phyloP scores from a whole-genome alignment of 345 rosid genomes.

The Gossypium longicalyx region DNA sequence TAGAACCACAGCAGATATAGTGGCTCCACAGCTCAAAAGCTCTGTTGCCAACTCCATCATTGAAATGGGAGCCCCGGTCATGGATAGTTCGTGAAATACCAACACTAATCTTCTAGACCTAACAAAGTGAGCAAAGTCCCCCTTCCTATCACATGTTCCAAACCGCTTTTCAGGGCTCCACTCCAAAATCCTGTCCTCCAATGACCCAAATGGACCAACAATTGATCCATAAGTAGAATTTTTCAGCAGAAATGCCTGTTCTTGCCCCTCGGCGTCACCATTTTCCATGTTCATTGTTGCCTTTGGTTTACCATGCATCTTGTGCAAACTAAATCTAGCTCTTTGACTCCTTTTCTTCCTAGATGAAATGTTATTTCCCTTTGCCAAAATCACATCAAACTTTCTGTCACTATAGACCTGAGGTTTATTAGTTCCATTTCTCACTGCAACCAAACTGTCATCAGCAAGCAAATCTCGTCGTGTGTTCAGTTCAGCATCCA shows the following conservation, averaged over 20 bases:
- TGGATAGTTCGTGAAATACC: conserved; percentile 89
- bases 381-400: conserved; percentile 50
- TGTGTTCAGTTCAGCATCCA: conserved; percentile 31
- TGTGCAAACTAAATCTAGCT: conserved; percentile 40
- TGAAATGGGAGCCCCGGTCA: conserved; percentile 98
- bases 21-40: conserved; percentile 97
- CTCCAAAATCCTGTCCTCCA: conserved; percentile 66
- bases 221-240: conserved; percentile 67
- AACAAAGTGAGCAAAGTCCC: conserved; percentile 80
- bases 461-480: conserved; percentile 51
- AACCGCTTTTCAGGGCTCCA: conserved; percentile 92
- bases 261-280: conserved; percentile 42
- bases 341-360: conserved; percentile 38
- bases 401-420: conserved; percentile 34
- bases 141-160: conserved; percentile 92
- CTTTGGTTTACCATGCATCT: conserved; percentile 39
- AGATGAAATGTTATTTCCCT: conserved; percentile 33
- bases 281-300: conserved; percentile 31
- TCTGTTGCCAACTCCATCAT: conserved; percentile 98
- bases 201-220: conserved; percentile 86
- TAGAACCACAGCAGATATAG: conserved; percentile 87
- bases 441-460: conserved; percentile 35
- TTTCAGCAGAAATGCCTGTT: conserved; percentile 56
- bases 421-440: conserved; percentile 33
- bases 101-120: conserved; percentile 91